phyloP scores from a whole-genome alignment of 148 eudicot genomes.

The Linanthus parryae region DNA sequence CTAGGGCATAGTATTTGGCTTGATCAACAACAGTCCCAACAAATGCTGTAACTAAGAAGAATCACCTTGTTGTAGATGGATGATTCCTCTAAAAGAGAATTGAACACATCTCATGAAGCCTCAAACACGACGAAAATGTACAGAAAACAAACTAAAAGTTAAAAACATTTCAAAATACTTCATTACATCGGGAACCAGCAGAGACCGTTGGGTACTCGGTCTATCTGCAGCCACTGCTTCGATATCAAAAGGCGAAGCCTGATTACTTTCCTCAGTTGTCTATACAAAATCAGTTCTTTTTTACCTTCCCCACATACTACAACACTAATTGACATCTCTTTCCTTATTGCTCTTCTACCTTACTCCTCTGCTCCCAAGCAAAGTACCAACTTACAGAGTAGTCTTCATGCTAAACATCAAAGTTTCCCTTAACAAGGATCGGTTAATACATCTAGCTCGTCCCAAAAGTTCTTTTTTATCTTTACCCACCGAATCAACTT shows the following conservation, averaged over 20 bases:
- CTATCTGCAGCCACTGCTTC: not conserved
- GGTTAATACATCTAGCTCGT: not conserved
- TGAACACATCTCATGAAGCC: too few species aligned
- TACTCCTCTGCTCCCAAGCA: not conserved
- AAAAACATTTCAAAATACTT: constrained; percentile 4
- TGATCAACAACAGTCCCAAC: too few species aligned
- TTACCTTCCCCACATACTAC: not conserved
- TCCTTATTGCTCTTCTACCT: not conserved
- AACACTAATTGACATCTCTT: not conserved
- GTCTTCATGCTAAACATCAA: too few species aligned
- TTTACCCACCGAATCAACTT: too few species aligned
- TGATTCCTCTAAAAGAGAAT: too few species aligned
- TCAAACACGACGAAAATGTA: too few species aligned
- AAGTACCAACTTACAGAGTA: not conserved
- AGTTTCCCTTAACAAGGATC: not conserved
- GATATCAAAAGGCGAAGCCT: constrained; percentile 1
- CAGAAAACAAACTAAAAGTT: too few species aligned
- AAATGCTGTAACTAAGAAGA: too few species aligned
- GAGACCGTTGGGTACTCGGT: not conserved
- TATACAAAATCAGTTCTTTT: not conserved
- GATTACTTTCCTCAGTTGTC: not conserved
- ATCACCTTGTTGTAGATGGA: too few species aligned
- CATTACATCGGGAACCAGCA: constrained; percentile 1
- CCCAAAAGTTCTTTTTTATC: not conserved
- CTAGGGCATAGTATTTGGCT: too few species aligned